Evolutionary conservation across 2,329 filamentous ascomycete genomes (phyloP), one percentile per base, ranked within the genome.

Genomic region (Colletotrichum sp.): DNA sequence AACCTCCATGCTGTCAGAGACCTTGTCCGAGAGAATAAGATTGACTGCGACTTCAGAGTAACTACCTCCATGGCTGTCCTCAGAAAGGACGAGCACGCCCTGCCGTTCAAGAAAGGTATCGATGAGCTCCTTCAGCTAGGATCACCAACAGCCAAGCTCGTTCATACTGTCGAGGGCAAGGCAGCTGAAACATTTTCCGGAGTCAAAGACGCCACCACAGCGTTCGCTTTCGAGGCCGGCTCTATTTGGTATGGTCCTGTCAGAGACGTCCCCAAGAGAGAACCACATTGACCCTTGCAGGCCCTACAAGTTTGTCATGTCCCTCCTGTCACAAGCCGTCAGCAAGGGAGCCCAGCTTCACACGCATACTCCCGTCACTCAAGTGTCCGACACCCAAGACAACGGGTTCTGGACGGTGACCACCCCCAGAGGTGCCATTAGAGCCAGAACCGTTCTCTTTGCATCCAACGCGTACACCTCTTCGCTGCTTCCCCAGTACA

Each of bases 381-480:
- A 77, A 2, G 78, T 84, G 8, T 77, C 79, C 1, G 21, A 69
- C 4, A n/a, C 68, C 18, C 72, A 32, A 10, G 78, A 79, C 0
- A 63, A 77, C 8, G 79, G 81, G 0, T 74, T 67, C 9, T 80
- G 80, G 69, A 78, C 57, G 12, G 24, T 80, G 2, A 80, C 86
- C 12, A 94, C 92, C 5, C 80, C 86, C 1, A 88, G 92, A 24
- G 93, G 93, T 13, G 81, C 77, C 0, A 88, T 93, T 69, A 81
- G 79, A 12, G 87, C 93, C 2, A 86, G 85, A 30, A 88, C 88
- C 39, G 86, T 95, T 16, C 84, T 95, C 21, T 87, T 94, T 59
- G 92, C 93, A 18, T 94, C 92, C 2, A 95, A 95, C 78, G 93
- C 86, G 15, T 94, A 94, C 81, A 94, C 92, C 0, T 89, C 91